Evolutionary conservation across 495 filamentous ascomycete genomes (phyloP), one percentile per base, ranked within the genome.

Genomic region (Annulohypoxylon moriforme): DNA sequence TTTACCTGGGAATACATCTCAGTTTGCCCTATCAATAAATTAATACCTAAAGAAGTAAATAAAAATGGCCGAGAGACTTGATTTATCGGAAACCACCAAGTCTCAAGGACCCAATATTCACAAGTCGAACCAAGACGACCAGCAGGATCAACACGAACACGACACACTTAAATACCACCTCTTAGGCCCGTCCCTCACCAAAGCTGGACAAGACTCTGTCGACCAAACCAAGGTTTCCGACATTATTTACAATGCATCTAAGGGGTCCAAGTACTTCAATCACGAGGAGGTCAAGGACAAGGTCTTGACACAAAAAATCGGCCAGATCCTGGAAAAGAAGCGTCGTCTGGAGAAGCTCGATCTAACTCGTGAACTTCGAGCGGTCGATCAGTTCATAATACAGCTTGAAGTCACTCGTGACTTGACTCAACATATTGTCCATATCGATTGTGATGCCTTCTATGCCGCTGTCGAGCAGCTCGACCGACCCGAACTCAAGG

Each of bases 371-470:
- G 92, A 97, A 57, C 80, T 90, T 29, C 89, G 92, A 27, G 86
- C 86, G 38, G 94, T 93, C 11, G 94, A 98, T 77, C 92, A 93
- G 60, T 89, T 92, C 72, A 88, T 98, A 60, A 86, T 89, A 1
- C 88, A 94, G 69, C 84, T 98, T 10, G 96, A 98, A 71, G 71
- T 86, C 1, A 85, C 85, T 14, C 87, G 96, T 7, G 95, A 98
- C 75, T 82, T 98, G n/a, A 83, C 84, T 3, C 96, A 98, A 76
- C 82, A 87, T 52, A 87, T 98, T 25, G 90, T 98, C 0, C 96
- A 99, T 77, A 85, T 99, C 31, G 96, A 99, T 79, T 99, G 96
- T 78, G 96, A 99, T 82, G 96, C 96, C 18, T 99, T 99, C 82
- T 99, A 94, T 75, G 96, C 96, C 0, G 93, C 94, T 0, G 96